phyloP scores from a whole-genome alignment of 257 asterid species.

The Craterostigma plantagineum region DNA sequence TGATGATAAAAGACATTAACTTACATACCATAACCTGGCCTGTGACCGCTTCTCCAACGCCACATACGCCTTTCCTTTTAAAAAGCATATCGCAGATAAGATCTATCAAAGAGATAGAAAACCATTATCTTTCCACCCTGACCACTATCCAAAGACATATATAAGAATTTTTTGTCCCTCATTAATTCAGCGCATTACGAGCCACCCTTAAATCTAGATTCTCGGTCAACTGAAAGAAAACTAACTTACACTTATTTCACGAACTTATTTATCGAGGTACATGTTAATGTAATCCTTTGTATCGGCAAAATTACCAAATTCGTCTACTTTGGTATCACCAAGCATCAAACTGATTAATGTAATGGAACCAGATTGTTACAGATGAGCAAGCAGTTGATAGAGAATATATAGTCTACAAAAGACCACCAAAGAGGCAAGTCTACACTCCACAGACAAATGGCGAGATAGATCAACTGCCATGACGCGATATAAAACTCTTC shows the following conservation, averaged over 20 bases:
- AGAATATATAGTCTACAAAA: too few species aligned
- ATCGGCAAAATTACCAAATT: conserved; percentile 73
- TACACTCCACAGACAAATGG: too few species aligned
- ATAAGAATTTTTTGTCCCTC: neutral
- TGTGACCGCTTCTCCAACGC: conserved; percentile 86
- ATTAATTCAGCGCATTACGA: neutral
- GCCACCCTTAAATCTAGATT: too few species aligned
- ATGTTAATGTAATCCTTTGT: conserved; percentile 55
- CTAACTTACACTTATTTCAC: conserved; percentile 93
- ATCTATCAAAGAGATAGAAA: conserved; percentile 42
- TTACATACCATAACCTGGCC: conserved; percentile 82
- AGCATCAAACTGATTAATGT: conserved; percentile 27
- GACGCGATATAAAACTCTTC: too few species aligned
- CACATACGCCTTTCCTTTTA: conserved; percentile 91
- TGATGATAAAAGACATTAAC: too few species aligned
- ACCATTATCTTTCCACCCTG: neutral
- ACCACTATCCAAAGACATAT: too few species aligned
- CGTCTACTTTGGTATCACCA: conserved; percentile 91
- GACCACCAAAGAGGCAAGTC: too few species aligned
- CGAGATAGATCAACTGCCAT: too few species aligned
- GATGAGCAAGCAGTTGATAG: too few species aligned
- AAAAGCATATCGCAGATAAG: conserved; percentile 79
- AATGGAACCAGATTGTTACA: too few species aligned
- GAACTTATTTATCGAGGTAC: conserved; percentile 92
- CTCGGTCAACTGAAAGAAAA: conserved; percentile 2